Evolutionary conservation across 2,329 filamentous ascomycete genomes (phyloP).

Genomic region (Coleophoma cylindrospora): DNA sequence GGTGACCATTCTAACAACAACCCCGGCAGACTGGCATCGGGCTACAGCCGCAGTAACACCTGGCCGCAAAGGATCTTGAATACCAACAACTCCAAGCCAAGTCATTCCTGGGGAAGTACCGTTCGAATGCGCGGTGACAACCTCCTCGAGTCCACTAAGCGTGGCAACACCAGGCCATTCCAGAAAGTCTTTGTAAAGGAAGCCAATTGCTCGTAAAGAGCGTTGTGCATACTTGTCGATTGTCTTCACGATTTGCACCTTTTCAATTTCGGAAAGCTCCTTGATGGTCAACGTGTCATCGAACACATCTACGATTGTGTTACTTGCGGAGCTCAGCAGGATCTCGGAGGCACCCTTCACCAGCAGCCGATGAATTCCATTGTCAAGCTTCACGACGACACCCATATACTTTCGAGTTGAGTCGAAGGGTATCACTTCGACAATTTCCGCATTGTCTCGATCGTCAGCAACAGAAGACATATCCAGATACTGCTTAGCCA

Average conservation of each 20-base stretch:
- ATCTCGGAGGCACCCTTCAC: conserved; percentile 64
- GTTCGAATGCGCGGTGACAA: too few relatives aligned
- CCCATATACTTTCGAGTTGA: conserved; percentile 57
- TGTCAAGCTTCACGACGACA: conserved; percentile 47
- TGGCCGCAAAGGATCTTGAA: conserved; percentile 73
- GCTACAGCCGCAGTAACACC: conserved; percentile 71
- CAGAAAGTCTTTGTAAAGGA: conserved; percentile 32
- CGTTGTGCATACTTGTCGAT: conserved; percentile 32
- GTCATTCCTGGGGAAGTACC: too few relatives aligned
- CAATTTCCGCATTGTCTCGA: conserved; percentile 52
- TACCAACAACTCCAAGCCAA: conserved; percentile 68
- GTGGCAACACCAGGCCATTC: too few relatives aligned
- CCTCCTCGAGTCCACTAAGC: too few relatives aligned
- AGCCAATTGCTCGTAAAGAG: conserved; percentile 35
- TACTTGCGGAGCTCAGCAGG: conserved; percentile 46
- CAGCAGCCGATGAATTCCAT: conserved; percentile 38
- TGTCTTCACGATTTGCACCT: conserved; percentile 5
- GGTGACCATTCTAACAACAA: conserved; percentile 76
- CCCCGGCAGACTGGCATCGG: conserved; percentile 70
- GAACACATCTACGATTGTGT: not conserved
- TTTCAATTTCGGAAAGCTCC: conserved; percentile 45
- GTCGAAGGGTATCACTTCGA: conserved; percentile 34
- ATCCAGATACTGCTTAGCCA: conserved; percentile 57
- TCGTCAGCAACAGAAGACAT: conserved; percentile 57
- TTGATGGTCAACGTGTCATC: conserved; percentile 48